Evolutionary conservation across 345 rosid species (phyloP).

Genomic region (Linum trigynum): DNA sequence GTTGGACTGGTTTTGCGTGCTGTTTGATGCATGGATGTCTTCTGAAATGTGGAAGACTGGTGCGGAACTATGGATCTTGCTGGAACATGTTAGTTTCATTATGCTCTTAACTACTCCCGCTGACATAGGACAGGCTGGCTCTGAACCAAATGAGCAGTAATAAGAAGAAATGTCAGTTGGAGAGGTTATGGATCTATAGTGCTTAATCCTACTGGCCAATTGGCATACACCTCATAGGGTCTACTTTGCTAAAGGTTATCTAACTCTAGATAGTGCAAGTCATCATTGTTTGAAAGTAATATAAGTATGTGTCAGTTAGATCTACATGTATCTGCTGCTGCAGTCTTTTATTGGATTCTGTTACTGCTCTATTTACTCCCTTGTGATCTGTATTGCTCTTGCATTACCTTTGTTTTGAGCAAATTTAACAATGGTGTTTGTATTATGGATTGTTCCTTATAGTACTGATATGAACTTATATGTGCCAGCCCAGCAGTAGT

Average conservation of each 20-base stretch:
- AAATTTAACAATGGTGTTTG: constrained; percentile 2
- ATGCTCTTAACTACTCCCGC: not conserved
- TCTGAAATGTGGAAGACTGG: not conserved
- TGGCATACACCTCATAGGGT: too few relatives aligned
- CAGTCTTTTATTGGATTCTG: not conserved
- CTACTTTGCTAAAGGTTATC: too few relatives aligned
- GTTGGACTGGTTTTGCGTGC: not conserved
- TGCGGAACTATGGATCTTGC: not conserved
- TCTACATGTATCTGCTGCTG: not conserved
- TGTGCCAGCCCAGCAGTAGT: constrained; percentile 90
- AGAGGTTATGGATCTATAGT: too few relatives aligned
- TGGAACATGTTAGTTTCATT: not conserved
- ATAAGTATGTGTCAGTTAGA: too few relatives aligned
- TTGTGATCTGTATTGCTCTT: not conserved
- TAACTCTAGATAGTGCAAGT: too few relatives aligned
- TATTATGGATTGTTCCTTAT: constrained; percentile 7
- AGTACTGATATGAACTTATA: constrained; percentile 21
- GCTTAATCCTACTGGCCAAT: too few relatives aligned
- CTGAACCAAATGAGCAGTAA: too few relatives aligned
- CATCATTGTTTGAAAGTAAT: too few relatives aligned
- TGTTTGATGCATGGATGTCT: not conserved
- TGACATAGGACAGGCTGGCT: too few relatives aligned
- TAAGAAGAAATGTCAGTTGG: too few relatives aligned
- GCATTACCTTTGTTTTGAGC: not conserved
- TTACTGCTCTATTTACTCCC: too few relatives aligned